Percentiles rank a stretch among this genome's conserved stretches.
phyloP scores from a whole-genome alignment of 2,329 filamentous ascomycete species.

The Fusarium virguliforme region DNA sequence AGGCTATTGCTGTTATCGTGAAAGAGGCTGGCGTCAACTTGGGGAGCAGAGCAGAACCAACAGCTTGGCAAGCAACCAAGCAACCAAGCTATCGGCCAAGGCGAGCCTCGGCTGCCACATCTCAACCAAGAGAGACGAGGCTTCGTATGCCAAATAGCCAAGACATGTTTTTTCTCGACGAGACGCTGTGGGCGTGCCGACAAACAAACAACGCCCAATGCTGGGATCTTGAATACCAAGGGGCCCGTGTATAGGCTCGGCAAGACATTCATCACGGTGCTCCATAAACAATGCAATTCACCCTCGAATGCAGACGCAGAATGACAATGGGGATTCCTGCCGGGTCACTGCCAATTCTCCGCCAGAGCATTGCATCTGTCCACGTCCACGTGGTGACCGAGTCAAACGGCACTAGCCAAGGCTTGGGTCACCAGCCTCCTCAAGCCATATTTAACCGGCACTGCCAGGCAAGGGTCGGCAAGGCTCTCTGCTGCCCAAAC shows the following conservation, averaged over 20 bases:
- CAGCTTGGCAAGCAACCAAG: neutral
- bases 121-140: neutral
- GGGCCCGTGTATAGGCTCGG: neutral
- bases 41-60: neutral
- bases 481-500: conserved; percentile 3
- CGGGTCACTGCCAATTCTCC: conserved; percentile 5
- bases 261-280: conserved; percentile 1
- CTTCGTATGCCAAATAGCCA: neutral
- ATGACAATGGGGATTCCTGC: conserved; percentile 10
- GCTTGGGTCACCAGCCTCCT: conserved; percentile 19
- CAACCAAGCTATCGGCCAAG: conserved; percentile 6
- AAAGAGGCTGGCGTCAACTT: conserved; percentile 14
- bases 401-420: conserved; percentile 24
- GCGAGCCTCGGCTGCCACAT: neutral
- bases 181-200: neutral
- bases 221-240: neutral
- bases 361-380: conserved; percentile 7
- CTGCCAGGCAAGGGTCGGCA: conserved; percentile 2
- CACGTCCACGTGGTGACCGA: conserved; percentile 21
- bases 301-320: neutral
- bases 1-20: conserved; percentile 1
- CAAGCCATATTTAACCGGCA: conserved; percentile 14
- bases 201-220: neutral
- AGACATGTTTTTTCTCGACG: neutral
- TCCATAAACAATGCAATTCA: conserved; percentile 11